Base-by-base conservation (phyloP, 257 asterid genomes). In the Solanum paucissectum region DNA sequence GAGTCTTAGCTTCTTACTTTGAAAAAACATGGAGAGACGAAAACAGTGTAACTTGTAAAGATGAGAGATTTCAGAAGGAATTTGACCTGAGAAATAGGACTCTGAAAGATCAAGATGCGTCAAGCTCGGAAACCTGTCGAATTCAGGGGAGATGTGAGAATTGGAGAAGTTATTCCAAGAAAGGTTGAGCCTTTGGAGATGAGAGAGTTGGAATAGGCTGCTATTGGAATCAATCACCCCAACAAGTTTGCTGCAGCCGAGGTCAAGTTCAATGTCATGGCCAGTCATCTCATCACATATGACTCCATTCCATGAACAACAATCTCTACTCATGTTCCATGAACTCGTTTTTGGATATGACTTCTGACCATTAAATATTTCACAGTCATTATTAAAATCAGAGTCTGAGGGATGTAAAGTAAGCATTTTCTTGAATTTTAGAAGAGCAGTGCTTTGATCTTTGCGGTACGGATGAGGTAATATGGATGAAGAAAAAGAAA, bases 131-230 rank as follows among this genome's bases (percentile, higher is more conserved):
- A 89, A 52, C n/a, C 7, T 37, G 0, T 85, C 76, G 18, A 89
- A 75, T 40, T 25, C 42, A 9, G 36, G 62, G 0, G 87, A 85
- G 66, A 89, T 87, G 3, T 44, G 10, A 2, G 91, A 89, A 58
- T 9, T 6, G 5, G 33, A 9, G 44, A 38, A 38, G 11, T 38
- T 0, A 38, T 38, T 38, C 0, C 0, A 0, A 38, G 44, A 38
- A 38, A 38, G 44, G 1, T 38, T 0, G 1, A 38, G 44, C 11
- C 44, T 38, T 40, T 40, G 46, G 46, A 40, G 46, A 40, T 40
- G 46, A 9, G 46, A 40, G 46, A 40, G 46, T 40, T 40, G 21
- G 21, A 49, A 49, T 0, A 49, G 21, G 58, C 58, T 14, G 58
- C 58, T 49, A 49, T 55, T 55, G n/a, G 64, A 55, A 55, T 55